These are phyloP conservation scores for Backusella morwellensis DNA, from an alignment of 192 early-diverging fungal species.

Conservation along the genomic window DNA sequence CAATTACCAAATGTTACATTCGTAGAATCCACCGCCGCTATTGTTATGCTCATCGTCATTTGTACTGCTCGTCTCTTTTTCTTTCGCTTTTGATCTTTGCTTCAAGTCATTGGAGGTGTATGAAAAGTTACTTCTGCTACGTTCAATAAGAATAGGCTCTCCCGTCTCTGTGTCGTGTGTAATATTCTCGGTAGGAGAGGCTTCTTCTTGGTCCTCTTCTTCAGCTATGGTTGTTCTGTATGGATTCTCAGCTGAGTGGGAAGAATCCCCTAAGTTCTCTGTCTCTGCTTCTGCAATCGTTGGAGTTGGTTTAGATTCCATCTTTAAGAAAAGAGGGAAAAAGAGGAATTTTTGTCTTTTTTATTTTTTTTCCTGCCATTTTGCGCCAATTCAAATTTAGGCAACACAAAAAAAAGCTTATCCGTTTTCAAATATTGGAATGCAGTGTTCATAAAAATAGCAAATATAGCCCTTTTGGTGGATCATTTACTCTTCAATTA, in stretches of 20 bases:
- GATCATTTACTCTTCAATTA: too few relatives aligned
- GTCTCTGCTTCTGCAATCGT: background rate
- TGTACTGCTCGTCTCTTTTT: background rate
- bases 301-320: background rate
- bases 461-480: too few relatives aligned
- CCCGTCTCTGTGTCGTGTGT: background rate
- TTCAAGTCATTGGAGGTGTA: constrained; percentile 10
- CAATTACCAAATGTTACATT: constrained; percentile 43
- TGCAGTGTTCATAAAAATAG: too few relatives aligned
- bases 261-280: background rate
- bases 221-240: background rate
- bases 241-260: background rate
- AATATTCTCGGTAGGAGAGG: background rate
- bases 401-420: background rate
- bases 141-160: constrained; percentile 18
- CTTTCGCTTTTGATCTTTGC: constrained; percentile 3
- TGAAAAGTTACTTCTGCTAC: constrained; percentile 16
- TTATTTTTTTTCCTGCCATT: background rate
- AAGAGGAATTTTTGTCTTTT: background rate
- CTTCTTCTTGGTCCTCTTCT: background rate
- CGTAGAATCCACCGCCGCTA: constrained; percentile 32
- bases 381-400: background rate
- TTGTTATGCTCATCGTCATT: background rate
- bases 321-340: background rate
- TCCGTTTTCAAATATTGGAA: background rate